Percentiles rank a stretch among this genome's conserved stretches.
Conservation (phyloP, 176 grass and related monocot species). For the Oryza australiensis region DNA sequence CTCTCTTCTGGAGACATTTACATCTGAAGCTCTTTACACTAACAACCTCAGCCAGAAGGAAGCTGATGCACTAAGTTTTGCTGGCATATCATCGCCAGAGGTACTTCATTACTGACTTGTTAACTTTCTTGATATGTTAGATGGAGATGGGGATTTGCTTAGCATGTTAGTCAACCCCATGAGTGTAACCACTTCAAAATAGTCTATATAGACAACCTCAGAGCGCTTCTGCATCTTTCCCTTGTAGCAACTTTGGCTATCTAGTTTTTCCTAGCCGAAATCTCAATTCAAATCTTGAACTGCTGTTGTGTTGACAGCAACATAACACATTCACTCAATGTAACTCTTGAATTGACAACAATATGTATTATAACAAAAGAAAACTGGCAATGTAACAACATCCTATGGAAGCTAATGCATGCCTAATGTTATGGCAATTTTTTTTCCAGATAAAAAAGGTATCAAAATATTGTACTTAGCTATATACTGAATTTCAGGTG, state of each 20-base stretch:
- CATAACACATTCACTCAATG: not conserved
- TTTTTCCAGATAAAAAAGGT: not conserved
- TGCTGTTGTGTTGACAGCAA: conserved; percentile 1
- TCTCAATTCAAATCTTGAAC: not conserved
- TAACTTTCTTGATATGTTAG: conserved; percentile 13
- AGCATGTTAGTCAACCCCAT: not conserved
- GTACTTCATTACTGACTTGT: conserved; percentile 36
- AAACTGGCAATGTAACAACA: conserved; percentile 16
- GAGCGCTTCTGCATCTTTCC: not conserved
- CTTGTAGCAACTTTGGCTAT: not conserved
- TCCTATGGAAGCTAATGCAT: conserved; percentile 21
- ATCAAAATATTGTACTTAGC: not conserved
- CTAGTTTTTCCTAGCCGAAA: not conserved
- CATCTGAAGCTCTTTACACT: conserved; percentile 54
- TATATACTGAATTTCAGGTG: conserved; percentile 37
- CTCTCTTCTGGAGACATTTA: conserved; percentile 46
- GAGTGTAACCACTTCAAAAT: not conserved
- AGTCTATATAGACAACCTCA: not conserved
- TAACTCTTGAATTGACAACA: conserved; percentile 1
- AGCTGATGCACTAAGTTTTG: conserved; percentile 43
- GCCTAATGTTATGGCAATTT: not conserved
- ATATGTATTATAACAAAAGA: conserved; percentile 16
- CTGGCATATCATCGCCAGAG: conserved; percentile 52
- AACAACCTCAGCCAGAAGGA: conserved; percentile 44
- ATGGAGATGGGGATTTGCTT: not conserved